These are phyloP conservation scores for Sabuloglossum arenarium DNA, from an alignment of 495 filamentous ascomycete genomes.

Conservation along the genomic window DNA sequence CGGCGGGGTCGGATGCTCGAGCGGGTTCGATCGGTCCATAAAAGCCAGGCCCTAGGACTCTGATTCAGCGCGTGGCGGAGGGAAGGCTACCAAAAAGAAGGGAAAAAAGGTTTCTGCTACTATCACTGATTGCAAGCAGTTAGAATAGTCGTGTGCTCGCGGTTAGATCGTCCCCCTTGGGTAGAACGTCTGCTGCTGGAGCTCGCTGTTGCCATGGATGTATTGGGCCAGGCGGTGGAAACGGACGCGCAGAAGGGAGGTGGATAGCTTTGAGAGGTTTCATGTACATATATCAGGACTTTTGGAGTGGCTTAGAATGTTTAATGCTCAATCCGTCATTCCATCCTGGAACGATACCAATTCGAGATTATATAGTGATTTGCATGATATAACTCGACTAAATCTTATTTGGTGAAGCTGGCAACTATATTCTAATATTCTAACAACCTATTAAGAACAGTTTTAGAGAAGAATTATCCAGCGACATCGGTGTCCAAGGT, in stretches of 20 bases:
- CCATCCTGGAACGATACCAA: no score
- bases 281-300: not conserved
- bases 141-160: conserved; percentile 1
- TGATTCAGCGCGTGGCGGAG: not conserved
- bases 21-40: conserved; percentile 5
- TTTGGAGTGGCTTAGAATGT: not conserved
- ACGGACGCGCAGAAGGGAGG: conserved; percentile 1
- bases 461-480: no score
- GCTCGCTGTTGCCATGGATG: not conserved
- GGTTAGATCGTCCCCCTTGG: not conserved
- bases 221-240: not conserved
- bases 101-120: not conserved
- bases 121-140: not conserved
- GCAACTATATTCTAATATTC: no score
- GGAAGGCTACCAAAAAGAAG: not conserved
- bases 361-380: no score
- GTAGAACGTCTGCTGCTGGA: not conserved
- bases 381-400: no score
- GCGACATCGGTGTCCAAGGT: no score
- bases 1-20: not conserved
- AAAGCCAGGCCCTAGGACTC: conserved; percentile 6
- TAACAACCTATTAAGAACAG: no score
- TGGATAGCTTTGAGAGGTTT: not conserved
- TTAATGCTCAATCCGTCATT: not conserved
- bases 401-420: no score